Percentiles rank a stretch among this genome's conserved stretches.
Conservation (phyloP, 176 grass and related monocot genomes). For the Paspalum vaginatum region DNA sequence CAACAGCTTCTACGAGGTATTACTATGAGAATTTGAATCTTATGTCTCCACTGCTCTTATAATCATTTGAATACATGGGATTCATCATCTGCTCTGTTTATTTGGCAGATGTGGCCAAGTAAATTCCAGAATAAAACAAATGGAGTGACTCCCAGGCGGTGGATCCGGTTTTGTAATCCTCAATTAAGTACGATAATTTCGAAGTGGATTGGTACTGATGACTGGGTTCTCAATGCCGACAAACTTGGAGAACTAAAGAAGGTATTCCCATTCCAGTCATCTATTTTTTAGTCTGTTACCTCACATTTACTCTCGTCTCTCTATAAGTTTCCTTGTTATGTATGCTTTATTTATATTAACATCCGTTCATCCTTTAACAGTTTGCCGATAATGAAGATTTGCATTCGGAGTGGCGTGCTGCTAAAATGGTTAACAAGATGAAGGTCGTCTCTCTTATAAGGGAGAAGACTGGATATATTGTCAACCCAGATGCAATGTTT, state of each 20-base stretch:
- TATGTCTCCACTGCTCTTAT: slow-evolving; percentile 4
- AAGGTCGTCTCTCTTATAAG: slow-evolving; percentile 83
- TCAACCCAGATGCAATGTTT: slow-evolving; percentile 97
- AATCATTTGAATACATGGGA: slow-evolving; percentile 10
- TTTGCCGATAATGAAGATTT: slow-evolving; percentile 86
- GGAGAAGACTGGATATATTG: slow-evolving; percentile 94
- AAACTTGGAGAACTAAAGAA: slow-evolving; percentile 77
- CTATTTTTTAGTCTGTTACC: not conserved
- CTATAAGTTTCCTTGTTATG: not conserved
- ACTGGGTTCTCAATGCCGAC: slow-evolving; percentile 92
- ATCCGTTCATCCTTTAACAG: slow-evolving; percentile 47
- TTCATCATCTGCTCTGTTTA: slow-evolving; percentile 29
- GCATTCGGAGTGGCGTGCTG: slow-evolving; percentile 79
- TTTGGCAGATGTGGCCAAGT: slow-evolving; percentile 84
- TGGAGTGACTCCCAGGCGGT: slow-evolving; percentile 97
- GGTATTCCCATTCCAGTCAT: slow-evolving; percentile 46
- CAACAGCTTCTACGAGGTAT: slow-evolving; percentile 94
- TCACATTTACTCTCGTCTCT: not conserved
- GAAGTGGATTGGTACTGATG: slow-evolving; percentile 92
- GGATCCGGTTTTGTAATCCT: slow-evolving; percentile 97
- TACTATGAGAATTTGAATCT: slow-evolving; percentile 35
- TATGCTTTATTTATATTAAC: slow-evolving; percentile 24
- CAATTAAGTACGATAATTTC: slow-evolving; percentile 82
- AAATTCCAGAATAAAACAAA: slow-evolving; percentile 99
- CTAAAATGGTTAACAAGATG: slow-evolving; percentile 83